phyloP scores from a whole-genome alignment of 495 filamentous ascomycete genomes.

The Neurospora sp. region DNA sequence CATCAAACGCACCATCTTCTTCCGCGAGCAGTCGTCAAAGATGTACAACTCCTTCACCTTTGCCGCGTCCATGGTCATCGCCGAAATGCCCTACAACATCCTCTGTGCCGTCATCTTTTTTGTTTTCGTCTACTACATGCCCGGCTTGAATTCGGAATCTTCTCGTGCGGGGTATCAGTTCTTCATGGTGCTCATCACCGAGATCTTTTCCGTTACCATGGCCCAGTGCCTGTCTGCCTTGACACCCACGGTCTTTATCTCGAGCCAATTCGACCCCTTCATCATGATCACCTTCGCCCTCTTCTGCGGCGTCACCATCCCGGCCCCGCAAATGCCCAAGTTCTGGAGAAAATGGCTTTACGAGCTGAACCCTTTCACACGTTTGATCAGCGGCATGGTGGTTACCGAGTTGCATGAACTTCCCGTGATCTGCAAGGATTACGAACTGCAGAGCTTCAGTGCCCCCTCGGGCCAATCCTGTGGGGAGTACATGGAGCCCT shows the following conservation, averaged over 20 bases:
- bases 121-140: conserved; percentile 66
- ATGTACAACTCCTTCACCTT: conserved; percentile 70
- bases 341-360: conserved; percentile 81
- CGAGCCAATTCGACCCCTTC: conserved; percentile 60
- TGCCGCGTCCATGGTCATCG: conserved; percentile 56
- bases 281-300: conserved; percentile 69
- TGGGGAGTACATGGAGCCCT: conserved; percentile 61
- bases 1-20: conserved; percentile 63
- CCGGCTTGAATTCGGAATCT: conserved; percentile 44
- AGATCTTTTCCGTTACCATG: conserved; percentile 65
- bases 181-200: conserved; percentile 67
- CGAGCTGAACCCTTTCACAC: conserved; percentile 73
- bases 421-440: conserved; percentile 44
- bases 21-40: conserved; percentile 68
- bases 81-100: conserved; percentile 67
- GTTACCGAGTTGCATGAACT: conserved; percentile 60
- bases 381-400: conserved; percentile 69
- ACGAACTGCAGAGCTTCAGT: conserved; percentile 52
- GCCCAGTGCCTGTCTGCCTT: conserved; percentile 59
- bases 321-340: conserved; percentile 58
- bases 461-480: conserved; percentile 53
- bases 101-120: conserved; percentile 67
- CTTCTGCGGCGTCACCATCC: conserved; percentile 78
- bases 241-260: conserved; percentile 61
- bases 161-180: conserved; percentile 70